Evolutionary conservation across 1,284 basidiomycete species (phyloP), one percentile per base, ranked within the genome.

Genomic region (Meira miltonrushii): DNA sequence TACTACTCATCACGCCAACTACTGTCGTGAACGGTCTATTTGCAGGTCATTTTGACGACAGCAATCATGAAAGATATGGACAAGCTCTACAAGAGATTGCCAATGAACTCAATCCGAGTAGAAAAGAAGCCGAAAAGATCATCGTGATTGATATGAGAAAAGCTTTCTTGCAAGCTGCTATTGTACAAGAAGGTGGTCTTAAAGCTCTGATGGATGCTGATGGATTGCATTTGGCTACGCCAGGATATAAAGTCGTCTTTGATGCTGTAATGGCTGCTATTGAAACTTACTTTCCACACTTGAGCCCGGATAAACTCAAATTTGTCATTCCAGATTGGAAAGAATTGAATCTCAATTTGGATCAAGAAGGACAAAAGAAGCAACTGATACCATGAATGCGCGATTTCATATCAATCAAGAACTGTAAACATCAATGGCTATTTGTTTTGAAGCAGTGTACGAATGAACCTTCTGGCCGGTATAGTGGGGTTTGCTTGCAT

Each of bases 231-330:
- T 33, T 53, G 21, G 19, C 12, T 39, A 12, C 8, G 38, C n/a
- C 37, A 2, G 50, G 50, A 2, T 53, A 53, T 33, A 41, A 39
- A 19, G 50, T 53, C 50, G 50, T 39, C 25, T 53, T 39, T 53
- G 50, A 53, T 17, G 50, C 50, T 39, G 15, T 53, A 3, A n/a
- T n/a, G 13, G 37, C 11, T 41, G 5, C 28, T 5, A 53, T 53
- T 33, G n/a, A 23, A 12, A 13, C 37, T 17, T 19, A n/a, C 8
- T 53, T 39, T 19, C 50, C 50, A 5, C 50, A 53, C 15, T 25
- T 53, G 15, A n/a, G 37, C 15, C 50, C 50, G 19, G 37, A 39
- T 17, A 53, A 53, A 23, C 28, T 53, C 2, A 17, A 17, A 15
- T 53, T 7, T 53, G 17, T 53, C 23, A 33, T 53, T 25, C 23